phyloP scores from a whole-genome alignment of 2,329 filamentous ascomycete species.

The Paraphaeosphaeria minitans region DNA sequence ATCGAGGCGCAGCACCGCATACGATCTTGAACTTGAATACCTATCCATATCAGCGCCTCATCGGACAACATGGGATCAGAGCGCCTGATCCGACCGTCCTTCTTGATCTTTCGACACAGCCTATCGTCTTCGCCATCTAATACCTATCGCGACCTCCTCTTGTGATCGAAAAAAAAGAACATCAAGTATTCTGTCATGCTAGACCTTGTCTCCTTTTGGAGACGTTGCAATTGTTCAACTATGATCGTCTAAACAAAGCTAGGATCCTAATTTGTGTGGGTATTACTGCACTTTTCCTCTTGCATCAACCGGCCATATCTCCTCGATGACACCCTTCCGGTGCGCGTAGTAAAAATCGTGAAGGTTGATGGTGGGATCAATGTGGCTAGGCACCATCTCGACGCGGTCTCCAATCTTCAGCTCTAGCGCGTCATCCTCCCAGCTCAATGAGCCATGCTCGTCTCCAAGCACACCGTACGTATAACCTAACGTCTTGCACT shows the following conservation, averaged over 20 bases:
- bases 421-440: constrained; percentile 45
- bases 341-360: constrained; percentile 59
- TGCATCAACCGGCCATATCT: constrained; percentile 59
- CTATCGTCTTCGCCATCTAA: too few species aligned
- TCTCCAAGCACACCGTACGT: constrained; percentile 54
- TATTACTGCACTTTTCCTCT: constrained; percentile 57
- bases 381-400: constrained; percentile 61
- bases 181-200: background rate
- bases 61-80: too few species aligned
- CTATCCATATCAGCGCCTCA: background rate
- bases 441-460: constrained; percentile 56
- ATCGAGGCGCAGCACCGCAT: background rate
- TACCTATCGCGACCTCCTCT: background rate
- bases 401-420: constrained; percentile 54
- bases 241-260: background rate
- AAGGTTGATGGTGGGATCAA: constrained; percentile 60
- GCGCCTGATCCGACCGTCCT: too few species aligned
- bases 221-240: background rate
- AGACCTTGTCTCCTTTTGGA: background rate
- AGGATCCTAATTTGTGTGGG: background rate
- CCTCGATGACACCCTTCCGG: constrained; percentile 55
- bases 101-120: too few species aligned
- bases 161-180: background rate
- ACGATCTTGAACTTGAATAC: background rate
- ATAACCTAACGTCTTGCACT: constrained; percentile 52